Percentiles rank a stretch among this genome's conserved stretches.
These are phyloP conservation scores for Schizochytrium sp. DNA, from an alignment of 108 stramenopile genomes.

Conservation along the genomic window DNA sequence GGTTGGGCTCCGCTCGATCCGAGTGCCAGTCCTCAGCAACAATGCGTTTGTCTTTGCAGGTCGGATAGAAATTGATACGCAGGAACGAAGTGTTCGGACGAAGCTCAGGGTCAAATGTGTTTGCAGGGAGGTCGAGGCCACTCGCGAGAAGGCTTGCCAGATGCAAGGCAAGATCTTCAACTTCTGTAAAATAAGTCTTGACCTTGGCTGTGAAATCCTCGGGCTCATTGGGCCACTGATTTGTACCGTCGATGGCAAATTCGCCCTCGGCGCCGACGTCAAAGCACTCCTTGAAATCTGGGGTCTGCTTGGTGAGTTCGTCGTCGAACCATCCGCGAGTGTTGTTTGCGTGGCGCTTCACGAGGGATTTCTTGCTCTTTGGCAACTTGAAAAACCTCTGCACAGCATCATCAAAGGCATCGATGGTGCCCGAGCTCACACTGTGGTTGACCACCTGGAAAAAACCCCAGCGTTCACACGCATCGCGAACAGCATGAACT, in stretches of 20 bases:
- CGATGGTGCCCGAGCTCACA: conserved; percentile 76
- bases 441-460: conserved; percentile 88
- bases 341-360: conserved; percentile 83
- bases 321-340: conserved; percentile 91
- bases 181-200: conserved; percentile 81
- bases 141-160: conserved; percentile 61
- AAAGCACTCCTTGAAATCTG: conserved; percentile 88
- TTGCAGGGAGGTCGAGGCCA: conserved; percentile 58
- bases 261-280: conserved; percentile 80
- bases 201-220: conserved; percentile 76
- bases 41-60: neutral
- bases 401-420: conserved; percentile 76
- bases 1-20: conserved; percentile 1
- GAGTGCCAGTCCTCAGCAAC: neutral
- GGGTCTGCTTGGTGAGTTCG: conserved; percentile 88
- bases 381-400: conserved; percentile 83
- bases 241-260: conserved; percentile 82
- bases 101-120: conserved; percentile 61
- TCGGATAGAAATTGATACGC: conserved; percentile 71
- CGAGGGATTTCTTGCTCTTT: conserved; percentile 72
- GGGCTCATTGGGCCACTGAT: conserved; percentile 81
- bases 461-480: conserved; percentile 87
- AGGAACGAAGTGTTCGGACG: conserved; percentile 71
- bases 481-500: conserved; percentile 68
- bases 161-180: conserved; percentile 77